Evolutionary conservation across 2,329 filamentous ascomycete genomes (phyloP).

Genomic region (Colletotrichum tropicale): DNA sequence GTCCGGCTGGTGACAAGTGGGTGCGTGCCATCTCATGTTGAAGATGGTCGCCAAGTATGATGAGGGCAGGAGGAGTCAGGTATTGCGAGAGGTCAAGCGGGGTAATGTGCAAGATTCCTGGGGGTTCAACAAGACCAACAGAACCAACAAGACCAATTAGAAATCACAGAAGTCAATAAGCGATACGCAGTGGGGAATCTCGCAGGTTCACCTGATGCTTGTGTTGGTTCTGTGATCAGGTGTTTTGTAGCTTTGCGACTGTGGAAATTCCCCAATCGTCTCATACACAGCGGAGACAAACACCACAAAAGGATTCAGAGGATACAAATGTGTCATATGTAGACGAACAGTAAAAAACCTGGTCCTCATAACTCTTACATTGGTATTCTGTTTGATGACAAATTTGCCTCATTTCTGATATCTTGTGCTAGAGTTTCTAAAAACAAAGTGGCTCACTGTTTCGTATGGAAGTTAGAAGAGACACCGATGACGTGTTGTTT

Average conservation of each 20-base stretch:
- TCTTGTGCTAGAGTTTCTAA: background rate
- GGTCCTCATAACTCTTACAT: fast-evolving
- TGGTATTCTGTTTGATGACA: fast-evolving
- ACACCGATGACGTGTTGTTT: background rate
- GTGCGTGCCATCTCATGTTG: background rate
- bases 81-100: background rate
- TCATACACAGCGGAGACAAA: background rate
- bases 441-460: fast-evolving
- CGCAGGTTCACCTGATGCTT: background rate
- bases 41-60: background rate
- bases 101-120: background rate
- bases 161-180: background rate
- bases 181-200: background rate
- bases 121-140: background rate
- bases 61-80: background rate
- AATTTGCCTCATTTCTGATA: background rate
- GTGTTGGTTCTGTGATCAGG: background rate
- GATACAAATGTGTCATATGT: background rate
- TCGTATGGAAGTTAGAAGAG: background rate
- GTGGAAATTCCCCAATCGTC: background rate
- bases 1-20: background rate
- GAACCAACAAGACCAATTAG: background rate
- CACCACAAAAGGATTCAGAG: background rate
- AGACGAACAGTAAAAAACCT: fast-evolving
- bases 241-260: background rate